phyloP scores from a whole-genome alignment of 2,329 filamentous ascomycete genomes.

The Talaromyces sp. region DNA sequence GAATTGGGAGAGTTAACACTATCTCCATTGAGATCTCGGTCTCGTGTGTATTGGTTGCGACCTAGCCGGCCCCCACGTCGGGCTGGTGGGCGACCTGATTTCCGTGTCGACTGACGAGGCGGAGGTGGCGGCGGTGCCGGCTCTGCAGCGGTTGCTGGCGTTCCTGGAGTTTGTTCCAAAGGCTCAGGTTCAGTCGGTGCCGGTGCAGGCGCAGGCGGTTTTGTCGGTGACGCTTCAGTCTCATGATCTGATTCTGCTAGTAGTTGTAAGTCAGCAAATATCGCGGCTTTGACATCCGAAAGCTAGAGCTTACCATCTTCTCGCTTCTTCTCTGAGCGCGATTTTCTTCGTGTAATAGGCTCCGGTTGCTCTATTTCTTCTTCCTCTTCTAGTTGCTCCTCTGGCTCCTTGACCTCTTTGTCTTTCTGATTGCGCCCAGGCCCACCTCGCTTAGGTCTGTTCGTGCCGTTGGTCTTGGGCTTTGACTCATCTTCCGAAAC shows the following conservation, averaged over 20 bases:
- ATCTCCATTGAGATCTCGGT: slow-evolving; percentile 60
- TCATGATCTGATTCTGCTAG: slow-evolving; percentile 68
- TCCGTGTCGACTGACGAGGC: slow-evolving; percentile 51
- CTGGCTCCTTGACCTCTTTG: slow-evolving; percentile 45
- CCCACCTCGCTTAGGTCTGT: slow-evolving; percentile 58
- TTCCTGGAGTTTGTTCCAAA: slow-evolving; percentile 41
- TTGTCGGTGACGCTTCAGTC: slow-evolving; percentile 51
- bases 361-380: slow-evolving; percentile 67
- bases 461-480: slow-evolving; percentile 43
- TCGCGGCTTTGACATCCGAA: neutral
- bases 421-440: slow-evolving; percentile 53
- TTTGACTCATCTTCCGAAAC: slow-evolving; percentile 65
- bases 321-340: slow-evolving; percentile 71
- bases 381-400: slow-evolving; percentile 50
- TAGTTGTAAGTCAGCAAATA: neutral
- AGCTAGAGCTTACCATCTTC: slow-evolving; percentile 62
- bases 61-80: slow-evolving; percentile 63
- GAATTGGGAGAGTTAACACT: slow-evolving; percentile 38
- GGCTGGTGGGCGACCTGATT: slow-evolving; percentile 61
- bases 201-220: slow-evolving; percentile 31
- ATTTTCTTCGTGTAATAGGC: slow-evolving; percentile 74
- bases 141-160: slow-evolving; percentile 41
- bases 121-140: slow-evolving; percentile 34
- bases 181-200: slow-evolving; percentile 22
- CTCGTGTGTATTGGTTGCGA: slow-evolving; percentile 79